Conservation (phyloP, 2,329 filamentous ascomycete species). For the Exophiala sideris region DNA sequence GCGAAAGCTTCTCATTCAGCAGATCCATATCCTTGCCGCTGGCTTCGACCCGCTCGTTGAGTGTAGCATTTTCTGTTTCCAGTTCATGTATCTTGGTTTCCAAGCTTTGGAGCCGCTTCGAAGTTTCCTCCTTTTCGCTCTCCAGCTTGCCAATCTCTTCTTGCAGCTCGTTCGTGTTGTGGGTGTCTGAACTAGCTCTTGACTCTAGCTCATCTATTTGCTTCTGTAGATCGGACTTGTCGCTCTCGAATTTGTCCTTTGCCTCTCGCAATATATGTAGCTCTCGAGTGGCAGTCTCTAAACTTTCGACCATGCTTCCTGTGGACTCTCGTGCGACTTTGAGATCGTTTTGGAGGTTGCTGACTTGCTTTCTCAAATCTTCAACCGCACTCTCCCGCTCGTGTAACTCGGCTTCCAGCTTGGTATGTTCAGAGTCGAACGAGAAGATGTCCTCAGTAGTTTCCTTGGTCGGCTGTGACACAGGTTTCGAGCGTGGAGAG, state of each 20-base stretch:
- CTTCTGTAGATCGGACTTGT: constrained; percentile 41
- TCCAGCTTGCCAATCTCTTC: constrained; percentile 40
- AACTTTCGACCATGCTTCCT: constrained; percentile 59
- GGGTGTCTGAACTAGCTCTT: constrained; percentile 28
- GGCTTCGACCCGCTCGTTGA: constrained; percentile 27
- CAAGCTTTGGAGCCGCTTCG: constrained; percentile 38
- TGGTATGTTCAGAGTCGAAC: constrained; percentile 80
- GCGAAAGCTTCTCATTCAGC: constrained; percentile 33
- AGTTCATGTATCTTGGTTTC: constrained; percentile 29
- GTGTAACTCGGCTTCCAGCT: constrained; percentile 71
- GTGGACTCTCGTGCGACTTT: constrained; percentile 68
- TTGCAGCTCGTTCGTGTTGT: constrained; percentile 32
- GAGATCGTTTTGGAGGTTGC: constrained; percentile 66
- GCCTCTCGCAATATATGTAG: constrained; percentile 55
- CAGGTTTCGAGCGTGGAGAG: constrained; percentile 36
- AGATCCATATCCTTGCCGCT: constrained; percentile 23
- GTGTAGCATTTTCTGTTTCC: constrained; percentile 30
- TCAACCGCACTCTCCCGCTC: constrained; percentile 69
- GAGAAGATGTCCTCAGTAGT: constrained; percentile 78
- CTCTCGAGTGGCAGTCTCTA: constrained; percentile 66
- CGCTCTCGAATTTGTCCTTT: constrained; percentile 47
- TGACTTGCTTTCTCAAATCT: constrained; percentile 66
- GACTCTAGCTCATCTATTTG: constrained; percentile 43
- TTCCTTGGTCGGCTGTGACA: constrained; percentile 34
- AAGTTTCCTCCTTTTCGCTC: constrained; percentile 39